Percentiles rank a stretch among this genome's conserved stretches.
Conservation (phyloP, 169 alveolate genomes). For the Ichthyophthirius multifiliis region DNA sequence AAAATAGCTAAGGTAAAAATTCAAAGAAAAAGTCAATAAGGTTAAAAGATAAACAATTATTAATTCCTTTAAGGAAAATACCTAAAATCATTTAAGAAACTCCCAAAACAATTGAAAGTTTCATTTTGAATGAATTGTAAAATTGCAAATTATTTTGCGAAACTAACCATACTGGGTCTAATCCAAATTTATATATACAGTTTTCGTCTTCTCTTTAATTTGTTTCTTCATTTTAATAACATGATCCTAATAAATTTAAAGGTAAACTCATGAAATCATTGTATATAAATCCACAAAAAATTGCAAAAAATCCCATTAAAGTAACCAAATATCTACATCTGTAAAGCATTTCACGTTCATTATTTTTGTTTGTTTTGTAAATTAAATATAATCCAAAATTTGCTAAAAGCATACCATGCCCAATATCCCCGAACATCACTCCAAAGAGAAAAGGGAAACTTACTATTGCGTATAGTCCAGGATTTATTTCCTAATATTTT, state of each 20-base stretch:
- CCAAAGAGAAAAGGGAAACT: constrained; percentile 99
- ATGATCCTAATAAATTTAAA: constrained; percentile 90
- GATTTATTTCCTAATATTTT: constrained; percentile 97
- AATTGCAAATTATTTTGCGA: constrained; percentile 93
- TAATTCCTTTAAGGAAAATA: constrained; percentile 90
- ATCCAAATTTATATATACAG: constrained; percentile 93
- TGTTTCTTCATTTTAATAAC: neutral
- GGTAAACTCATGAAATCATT: constrained; percentile 97
- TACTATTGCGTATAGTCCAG: constrained; percentile 93
- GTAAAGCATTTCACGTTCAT: neutral
- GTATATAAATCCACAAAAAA: constrained; percentile 95
- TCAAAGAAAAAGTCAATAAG: constrained; percentile 94
- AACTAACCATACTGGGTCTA: constrained; percentile 98
- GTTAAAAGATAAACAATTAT: constrained; percentile 87
- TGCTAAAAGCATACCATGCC: constrained; percentile 95
- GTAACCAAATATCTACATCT: constrained; percentile 89
- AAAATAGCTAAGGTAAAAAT: constrained; percentile 95
- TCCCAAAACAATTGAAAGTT: constrained; percentile 92
- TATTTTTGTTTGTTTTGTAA: neutral
- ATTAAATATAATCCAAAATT: constrained; percentile 69
- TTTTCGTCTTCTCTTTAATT: neutral
- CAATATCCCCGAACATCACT: constrained; percentile 99
- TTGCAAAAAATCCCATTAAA: constrained; percentile 95
- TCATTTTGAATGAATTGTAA: constrained; percentile 98
- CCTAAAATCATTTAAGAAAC: constrained; percentile 95